phyloP scores from a whole-genome alignment of 345 rosid species.

The Aegle marmelos region DNA sequence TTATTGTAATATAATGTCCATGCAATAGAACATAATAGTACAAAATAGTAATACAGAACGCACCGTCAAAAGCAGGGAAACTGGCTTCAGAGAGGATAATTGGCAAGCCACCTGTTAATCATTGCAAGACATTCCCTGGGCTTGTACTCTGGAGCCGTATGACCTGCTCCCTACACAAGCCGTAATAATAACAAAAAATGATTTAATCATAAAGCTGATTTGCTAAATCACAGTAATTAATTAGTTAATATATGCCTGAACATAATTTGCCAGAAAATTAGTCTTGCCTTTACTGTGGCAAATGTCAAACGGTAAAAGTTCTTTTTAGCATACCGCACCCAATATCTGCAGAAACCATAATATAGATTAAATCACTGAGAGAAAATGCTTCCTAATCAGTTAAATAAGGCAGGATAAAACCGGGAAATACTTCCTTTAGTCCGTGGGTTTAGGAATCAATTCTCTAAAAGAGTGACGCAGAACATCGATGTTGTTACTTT shows the following conservation, averaged over 20 bases:
- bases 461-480: too few relatives aligned
- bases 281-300: constrained; percentile 7
- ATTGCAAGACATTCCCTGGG: constrained; percentile 26
- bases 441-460: too few relatives aligned
- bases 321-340: neutral
- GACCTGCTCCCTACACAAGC: constrained; percentile 28
- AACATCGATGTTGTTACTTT: too few relatives aligned
- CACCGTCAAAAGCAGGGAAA: too few relatives aligned
- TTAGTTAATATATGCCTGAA: too few relatives aligned
- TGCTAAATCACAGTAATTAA: neutral
- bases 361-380: neutral
- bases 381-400: too few relatives aligned
- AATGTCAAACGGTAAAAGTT: neutral
- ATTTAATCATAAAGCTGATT: neutral
- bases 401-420: too few relatives aligned
- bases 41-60: too few relatives aligned
- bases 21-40: too few relatives aligned
- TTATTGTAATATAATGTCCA: too few relatives aligned
- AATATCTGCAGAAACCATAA: neutral
- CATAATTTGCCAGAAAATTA: neutral
- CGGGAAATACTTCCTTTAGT: too few relatives aligned
- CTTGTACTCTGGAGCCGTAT: constrained; percentile 29
- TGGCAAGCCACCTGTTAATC: constrained; percentile 24
- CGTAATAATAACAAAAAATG: neutral
- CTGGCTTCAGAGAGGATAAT: neutral